Conservation (phyloP, 768 basidiomycete genomes). For the Suillus plorans region DNA sequence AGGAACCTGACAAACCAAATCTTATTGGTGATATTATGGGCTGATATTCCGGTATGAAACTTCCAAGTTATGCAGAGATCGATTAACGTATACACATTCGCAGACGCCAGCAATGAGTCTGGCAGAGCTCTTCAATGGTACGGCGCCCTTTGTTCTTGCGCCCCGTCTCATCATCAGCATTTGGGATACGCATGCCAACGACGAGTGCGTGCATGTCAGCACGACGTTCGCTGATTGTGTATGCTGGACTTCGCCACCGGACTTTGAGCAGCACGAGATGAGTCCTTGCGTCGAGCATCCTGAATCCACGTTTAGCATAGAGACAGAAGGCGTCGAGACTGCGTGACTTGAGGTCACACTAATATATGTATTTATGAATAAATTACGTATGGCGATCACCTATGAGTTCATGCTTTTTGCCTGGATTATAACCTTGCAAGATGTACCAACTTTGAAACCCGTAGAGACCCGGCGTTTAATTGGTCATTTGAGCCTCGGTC, state of each 20-base stretch:
- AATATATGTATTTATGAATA: background rate
- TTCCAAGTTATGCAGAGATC: background rate
- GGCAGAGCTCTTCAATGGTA: background rate
- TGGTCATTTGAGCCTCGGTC: background rate
- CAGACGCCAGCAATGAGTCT: background rate
- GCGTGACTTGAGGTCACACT: background rate
- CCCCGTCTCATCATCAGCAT: conserved; percentile 4
- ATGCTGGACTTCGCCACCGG: background rate
- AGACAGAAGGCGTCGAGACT: background rate
- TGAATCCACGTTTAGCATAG: background rate
- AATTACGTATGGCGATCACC: background rate
- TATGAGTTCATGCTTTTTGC: background rate
- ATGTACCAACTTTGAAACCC: background rate
- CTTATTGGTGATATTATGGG: background rate
- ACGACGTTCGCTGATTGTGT: conserved; percentile 1
- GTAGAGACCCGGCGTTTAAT: background rate
- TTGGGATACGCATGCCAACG: background rate
- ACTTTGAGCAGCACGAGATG: background rate
- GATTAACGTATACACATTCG: background rate
- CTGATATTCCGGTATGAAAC: background rate
- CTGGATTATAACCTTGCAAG: background rate
- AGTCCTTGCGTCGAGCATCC: too few relatives aligned
- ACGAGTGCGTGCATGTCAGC: background rate
- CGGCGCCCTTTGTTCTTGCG: background rate
- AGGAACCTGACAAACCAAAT: background rate